Base-by-base conservation (phyloP, 169 alveolate genomes). In the Plasmodium inui region DNA sequence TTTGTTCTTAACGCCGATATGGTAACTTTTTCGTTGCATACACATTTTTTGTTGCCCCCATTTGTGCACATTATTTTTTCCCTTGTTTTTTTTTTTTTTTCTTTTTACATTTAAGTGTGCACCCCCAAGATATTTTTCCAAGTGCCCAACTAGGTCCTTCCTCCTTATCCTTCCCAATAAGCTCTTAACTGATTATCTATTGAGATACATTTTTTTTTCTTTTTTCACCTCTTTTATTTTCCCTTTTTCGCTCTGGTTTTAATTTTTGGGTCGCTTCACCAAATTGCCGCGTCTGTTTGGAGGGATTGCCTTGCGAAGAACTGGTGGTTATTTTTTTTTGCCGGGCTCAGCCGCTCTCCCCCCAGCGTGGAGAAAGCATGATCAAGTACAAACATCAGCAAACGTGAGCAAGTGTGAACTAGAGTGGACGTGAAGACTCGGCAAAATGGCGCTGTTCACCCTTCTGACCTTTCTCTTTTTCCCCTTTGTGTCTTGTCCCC, bases 381-480 rank as follows among this genome's bases (percentile, higher is more conserved):
- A 12, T 50, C 61, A 50, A 14, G 9, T 50, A 0, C 61, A 50
- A 50, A 50, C 61, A 22, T 50, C 22, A 50, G 22, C 61, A 50
- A 50, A 14, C 4, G 17, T 28, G 61, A 12, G 22, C 61, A 50
- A 50, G 30, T 6, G 17, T 28, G 76, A 19, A 67, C 39, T 22
- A 67, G n/a, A 26, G 76, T 28, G 37, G 76, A 79, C 39, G 50
- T 37, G 82, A 83, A 70, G 34, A n/a, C 72, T 50, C n/a, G 53
- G 46, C 55, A 84, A 84, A 84, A 84, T 84, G 92, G 46, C 53
- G 30, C 74, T 84, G 19, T 26, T 70, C 53, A 71, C 32, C 26
- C 34, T 39, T 67, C 10, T 67, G n/a, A 67, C 76, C 30, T 67
- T 67, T 28, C n/a, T 67, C 37, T 19, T 84, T 70, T 84, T 84